These are phyloP conservation scores for Marsdenia floribunda DNA, from an alignment of 257 asterid species.

Conservation along the genomic window DNA sequence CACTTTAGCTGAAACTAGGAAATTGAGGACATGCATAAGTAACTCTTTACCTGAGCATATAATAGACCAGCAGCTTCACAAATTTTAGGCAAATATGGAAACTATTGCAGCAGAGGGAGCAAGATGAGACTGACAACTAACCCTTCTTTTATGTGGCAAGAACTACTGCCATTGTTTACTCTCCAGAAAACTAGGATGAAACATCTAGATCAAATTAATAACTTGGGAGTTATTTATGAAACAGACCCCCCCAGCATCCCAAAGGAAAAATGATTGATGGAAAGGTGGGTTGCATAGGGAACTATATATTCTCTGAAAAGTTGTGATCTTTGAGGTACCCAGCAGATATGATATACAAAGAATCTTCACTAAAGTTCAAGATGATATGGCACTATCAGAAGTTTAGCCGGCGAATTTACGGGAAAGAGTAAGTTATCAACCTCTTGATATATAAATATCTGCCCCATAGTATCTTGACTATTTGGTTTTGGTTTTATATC, in stretches of 20 bases:
- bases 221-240: neutral
- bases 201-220: neutral
- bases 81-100: neutral
- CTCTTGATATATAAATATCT: neutral
- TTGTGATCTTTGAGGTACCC: neutral
- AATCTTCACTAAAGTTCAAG: neutral
- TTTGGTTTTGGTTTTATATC: neutral
- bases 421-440: neutral
- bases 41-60: neutral
- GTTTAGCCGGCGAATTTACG: neutral
- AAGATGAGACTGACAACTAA: neutral
- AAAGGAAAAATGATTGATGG: too few relatives aligned
- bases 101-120: neutral
- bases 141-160: neutral
- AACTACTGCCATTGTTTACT: neutral
- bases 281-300: neutral
- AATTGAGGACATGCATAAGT: neutral
- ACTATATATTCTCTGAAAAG: neutral
- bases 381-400: neutral
- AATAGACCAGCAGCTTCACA: neutral
- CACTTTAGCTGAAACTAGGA: neutral
- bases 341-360: neutral
- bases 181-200: neutral
- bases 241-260: neutral
- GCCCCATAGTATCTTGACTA: neutral